Evolutionary conservation across 352 stramenopile genomes (phyloP), one percentile per base, ranked within the genome.

Genomic region (Peronospora farinosa): DNA sequence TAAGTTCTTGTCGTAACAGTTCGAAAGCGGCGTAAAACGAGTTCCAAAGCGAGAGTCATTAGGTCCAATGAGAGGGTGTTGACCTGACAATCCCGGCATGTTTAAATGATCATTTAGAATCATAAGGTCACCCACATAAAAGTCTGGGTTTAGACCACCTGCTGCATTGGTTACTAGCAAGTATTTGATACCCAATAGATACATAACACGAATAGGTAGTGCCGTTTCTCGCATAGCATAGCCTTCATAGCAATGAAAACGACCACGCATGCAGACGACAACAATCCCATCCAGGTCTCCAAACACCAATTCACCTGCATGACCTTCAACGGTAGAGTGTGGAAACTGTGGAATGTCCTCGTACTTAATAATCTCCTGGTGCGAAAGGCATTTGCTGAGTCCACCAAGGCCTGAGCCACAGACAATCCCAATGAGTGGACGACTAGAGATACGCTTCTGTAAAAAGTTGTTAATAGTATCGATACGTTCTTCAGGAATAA

Each of bases 211-310:
- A 45, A 98, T 95, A 12, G 95, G 94, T n/a, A 98, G 63, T 15
- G 92, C 84, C 16, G 95, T 96, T 28, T 95, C 95, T 43, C 89
- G 78, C 77, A 98, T 97, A 25, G 82, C 76, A 72, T 98, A 96
- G 54, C 96, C 96, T 66, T 98, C 93, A 65, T 98, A 98, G 48
- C 73, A 93, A 78, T 99, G 96, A 72, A 98, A 98, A 54, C 96
- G 75, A 33, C 95, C 95, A 25, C 91, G 82, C 78, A 98, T 97
- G 63, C 90, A 97, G 28, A 98, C 88, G 35, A 97, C 78, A 21
- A 68, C 65, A 33, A 86, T 72, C 45, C 72, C 80, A 17, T 82
- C 70, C n/a, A 98, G 53, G 23, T 82, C 78, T 23, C 92, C 93
- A 50, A 97, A 97, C n/a, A 98, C 91, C n/a, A 98, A 68, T 69